Percentiles rank a stretch among this genome's conserved stretches.
These are phyloP conservation scores for Corylus avellana DNA, from an alignment of 306 rosid species.

Conservation along the genomic window DNA sequence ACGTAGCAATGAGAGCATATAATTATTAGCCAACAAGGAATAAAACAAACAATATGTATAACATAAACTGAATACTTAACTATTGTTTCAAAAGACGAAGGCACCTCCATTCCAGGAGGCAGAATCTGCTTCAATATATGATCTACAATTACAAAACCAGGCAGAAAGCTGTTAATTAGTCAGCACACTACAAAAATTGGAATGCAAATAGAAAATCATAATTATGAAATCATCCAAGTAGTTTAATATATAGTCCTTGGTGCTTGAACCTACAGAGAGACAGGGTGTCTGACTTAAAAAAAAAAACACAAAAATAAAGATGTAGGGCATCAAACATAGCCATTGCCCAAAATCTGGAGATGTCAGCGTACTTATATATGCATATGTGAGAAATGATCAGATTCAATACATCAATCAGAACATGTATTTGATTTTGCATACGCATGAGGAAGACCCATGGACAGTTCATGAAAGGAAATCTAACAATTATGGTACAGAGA, in stretches of 20 bases:
- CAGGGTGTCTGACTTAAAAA: not conserved
- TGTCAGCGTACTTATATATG: not conserved
- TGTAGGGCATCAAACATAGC: not conserved
- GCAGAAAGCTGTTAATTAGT: constrained; percentile 8
- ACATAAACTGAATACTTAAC: constrained; percentile 64
- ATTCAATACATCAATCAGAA: not conserved
- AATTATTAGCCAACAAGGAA: not conserved
- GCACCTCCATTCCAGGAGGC: constrained; percentile 80
- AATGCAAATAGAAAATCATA: constrained; percentile 19
- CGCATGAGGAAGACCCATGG: not conserved
- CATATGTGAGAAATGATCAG: not conserved
- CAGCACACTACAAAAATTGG: not conserved
- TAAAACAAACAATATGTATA: not conserved
- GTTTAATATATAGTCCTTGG: constrained; percentile 1
- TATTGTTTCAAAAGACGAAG: constrained; percentile 93
- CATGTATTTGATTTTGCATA: not conserved
- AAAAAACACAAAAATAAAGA: not conserved
- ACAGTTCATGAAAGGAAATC: not conserved
- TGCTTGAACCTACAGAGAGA: not conserved
- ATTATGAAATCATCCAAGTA: not conserved
- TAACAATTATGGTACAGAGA: not conserved
- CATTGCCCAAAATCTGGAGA: not conserved
- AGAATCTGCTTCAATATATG: constrained; percentile 86
- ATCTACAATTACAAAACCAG: constrained; percentile 51
- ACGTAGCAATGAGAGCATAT: not conserved